phyloP scores from a whole-genome alignment of 1,284 basidiomycete genomes.

The Ganoderma multipileum region DNA sequence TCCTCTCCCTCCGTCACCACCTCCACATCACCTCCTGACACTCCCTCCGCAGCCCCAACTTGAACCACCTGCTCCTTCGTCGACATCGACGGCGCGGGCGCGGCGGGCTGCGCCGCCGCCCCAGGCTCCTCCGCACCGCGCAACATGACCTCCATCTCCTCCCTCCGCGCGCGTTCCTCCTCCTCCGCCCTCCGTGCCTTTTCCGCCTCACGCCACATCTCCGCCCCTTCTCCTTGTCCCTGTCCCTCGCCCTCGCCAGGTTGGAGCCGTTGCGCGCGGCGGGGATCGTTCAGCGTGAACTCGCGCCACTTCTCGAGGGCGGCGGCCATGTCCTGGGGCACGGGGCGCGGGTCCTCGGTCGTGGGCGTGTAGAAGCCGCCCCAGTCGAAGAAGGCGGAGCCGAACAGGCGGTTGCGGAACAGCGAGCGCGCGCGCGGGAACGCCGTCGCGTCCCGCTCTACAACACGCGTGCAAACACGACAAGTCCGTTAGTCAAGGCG shows the following conservation, averaged over 20 bases:
- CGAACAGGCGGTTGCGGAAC: conserved; percentile 3
- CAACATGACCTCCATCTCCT: background rate
- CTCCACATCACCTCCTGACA: background rate
- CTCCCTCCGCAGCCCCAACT: background rate
- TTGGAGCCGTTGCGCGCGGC: background rate
- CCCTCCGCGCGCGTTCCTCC: background rate
- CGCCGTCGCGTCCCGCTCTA: background rate
- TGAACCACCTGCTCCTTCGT: background rate
- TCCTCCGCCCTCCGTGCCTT: background rate
- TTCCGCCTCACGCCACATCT: background rate
- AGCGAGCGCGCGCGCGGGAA: background rate
- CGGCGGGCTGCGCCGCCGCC: background rate
- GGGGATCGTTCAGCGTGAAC: background rate
- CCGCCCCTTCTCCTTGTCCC: background rate
- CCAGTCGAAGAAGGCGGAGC: conserved; percentile 29
- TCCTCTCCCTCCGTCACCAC: background rate
- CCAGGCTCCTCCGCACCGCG: background rate
- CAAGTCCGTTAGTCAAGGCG: too few relatives aligned
- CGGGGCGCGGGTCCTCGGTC: conserved; percentile 5
- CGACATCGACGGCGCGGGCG: too few relatives aligned
- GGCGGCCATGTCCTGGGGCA: conserved; percentile 11
- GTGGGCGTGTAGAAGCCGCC: conserved; percentile 32
- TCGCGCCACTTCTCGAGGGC: conserved; percentile 20
- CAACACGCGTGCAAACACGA: too few relatives aligned
- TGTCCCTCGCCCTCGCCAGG: background rate